phyloP scores from a whole-genome alignment of 148 eudicot genomes.

The Camellia japonica region DNA sequence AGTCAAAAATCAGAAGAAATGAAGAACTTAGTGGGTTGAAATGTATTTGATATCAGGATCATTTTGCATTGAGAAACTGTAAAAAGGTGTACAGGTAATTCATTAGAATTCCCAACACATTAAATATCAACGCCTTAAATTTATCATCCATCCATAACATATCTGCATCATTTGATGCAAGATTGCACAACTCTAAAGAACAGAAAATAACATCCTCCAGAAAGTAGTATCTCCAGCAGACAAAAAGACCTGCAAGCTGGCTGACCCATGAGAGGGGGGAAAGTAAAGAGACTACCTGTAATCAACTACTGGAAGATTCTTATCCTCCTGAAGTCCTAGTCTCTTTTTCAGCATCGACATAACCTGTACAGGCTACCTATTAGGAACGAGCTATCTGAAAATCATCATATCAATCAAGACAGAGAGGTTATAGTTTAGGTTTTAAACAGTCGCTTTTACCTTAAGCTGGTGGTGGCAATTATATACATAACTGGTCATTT shows the following conservation, averaged over 20 bases:
- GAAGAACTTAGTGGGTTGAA: background rate
- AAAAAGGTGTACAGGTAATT: background rate
- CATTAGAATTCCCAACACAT: background rate
- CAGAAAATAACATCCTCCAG: background rate
- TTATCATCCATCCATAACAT: background rate
- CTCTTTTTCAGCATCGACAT: slow-evolving; percentile 63
- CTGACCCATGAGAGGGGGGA: background rate
- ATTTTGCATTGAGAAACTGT: background rate
- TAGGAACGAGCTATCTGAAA: background rate
- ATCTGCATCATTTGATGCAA: background rate
- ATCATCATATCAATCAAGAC: slow-evolving; percentile 3
- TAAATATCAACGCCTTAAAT: background rate
- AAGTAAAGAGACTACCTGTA: slow-evolving; percentile 46
- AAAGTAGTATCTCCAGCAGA: background rate
- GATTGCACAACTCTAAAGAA: background rate
- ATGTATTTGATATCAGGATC: background rate
- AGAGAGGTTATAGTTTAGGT: background rate
- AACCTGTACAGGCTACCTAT: slow-evolving; percentile 37
- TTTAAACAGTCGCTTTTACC: background rate
- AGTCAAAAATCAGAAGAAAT: background rate
- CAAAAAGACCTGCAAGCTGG: background rate
- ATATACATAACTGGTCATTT: background rate
- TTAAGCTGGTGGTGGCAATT: background rate
- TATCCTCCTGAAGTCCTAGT: slow-evolving; percentile 44
- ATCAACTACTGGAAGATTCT: slow-evolving; percentile 72